Conservation (phyloP, 805 yeast species). For the Saturnispora quitensis region DNA sequence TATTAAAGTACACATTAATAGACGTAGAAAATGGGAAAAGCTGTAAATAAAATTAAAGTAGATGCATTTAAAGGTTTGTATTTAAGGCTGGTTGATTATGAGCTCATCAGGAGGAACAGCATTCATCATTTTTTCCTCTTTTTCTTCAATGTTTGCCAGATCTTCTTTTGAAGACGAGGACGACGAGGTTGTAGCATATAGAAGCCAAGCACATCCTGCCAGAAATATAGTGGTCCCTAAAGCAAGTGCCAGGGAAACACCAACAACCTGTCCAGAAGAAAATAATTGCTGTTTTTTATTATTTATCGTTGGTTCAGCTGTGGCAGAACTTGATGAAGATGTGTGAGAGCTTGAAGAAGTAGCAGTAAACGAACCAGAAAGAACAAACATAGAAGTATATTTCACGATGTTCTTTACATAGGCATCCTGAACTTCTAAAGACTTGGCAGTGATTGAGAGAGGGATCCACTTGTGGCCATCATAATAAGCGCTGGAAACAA, state of each 20-base stretch:
- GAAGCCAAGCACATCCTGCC: constrained; percentile 32
- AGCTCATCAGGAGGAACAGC: constrained; percentile 43
- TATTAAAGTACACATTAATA: background rate
- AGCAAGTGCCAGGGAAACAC: constrained; percentile 61
- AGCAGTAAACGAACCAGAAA: constrained; percentile 24
- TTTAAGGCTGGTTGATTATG: background rate
- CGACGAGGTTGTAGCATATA: constrained; percentile 23
- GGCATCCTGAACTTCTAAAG: constrained; percentile 19
- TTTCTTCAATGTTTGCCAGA: constrained; percentile 36
- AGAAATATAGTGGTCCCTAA: constrained; percentile 39
- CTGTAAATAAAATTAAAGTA: background rate
- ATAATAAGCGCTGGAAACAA: constrained; percentile 50
- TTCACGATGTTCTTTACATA: constrained; percentile 26
- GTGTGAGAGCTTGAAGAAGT: constrained; percentile 12
- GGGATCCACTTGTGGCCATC: constrained; percentile 68
- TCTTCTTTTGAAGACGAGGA: constrained; percentile 24
- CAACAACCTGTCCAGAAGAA: constrained; percentile 55
- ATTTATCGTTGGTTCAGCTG: constrained; percentile 6
- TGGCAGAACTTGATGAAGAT: constrained; percentile 2
- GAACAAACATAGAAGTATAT: constrained; percentile 31
- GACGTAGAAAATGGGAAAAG: background rate
- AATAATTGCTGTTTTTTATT: constrained; percentile 17
- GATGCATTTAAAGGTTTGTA: background rate
- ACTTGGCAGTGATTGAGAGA: constrained; percentile 36
- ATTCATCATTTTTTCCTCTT: constrained; percentile 51